These are phyloP conservation scores for Murraya paniculata DNA, from an alignment of 345 rosid genomes.

Conservation along the genomic window DNA sequence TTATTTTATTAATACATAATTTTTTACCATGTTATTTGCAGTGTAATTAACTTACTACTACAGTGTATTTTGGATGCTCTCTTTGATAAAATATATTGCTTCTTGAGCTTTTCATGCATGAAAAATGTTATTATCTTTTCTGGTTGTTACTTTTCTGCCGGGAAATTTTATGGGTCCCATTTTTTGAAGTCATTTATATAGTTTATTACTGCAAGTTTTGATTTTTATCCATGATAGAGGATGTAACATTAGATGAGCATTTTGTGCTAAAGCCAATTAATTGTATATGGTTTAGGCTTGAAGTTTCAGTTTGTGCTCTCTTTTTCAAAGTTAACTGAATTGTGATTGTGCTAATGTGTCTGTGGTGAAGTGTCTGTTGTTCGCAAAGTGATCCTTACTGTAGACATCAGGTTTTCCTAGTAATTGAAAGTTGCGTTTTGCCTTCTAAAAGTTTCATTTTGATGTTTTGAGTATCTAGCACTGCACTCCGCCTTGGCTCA, in stretches of 20 bases:
- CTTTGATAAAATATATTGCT: neutral
- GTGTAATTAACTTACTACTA: neutral
- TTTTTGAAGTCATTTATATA: neutral
- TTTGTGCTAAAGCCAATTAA: neutral
- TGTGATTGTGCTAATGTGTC: neutral
- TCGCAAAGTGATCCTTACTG: neutral
- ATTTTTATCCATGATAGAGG: neutral
- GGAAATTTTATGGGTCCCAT: neutral
- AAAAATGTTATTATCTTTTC: neutral
- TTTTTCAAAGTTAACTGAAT: neutral
- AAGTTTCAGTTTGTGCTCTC: neutral
- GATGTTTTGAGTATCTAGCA: neutral
- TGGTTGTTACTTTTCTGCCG: neutral
- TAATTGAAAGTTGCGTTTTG: neutral
- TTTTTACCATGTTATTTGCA: neutral
- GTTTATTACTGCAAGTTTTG: neutral
- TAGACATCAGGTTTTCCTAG: too few relatives aligned
- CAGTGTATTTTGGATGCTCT: conserved; percentile 1
- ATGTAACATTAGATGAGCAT: neutral
- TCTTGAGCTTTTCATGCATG: neutral
- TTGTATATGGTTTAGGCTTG: neutral
- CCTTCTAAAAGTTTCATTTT: neutral
- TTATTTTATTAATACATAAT: neutral
- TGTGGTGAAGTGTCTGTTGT: neutral
- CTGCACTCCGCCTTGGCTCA: neutral